Percentiles rank a stretch among this genome's conserved stretches.
Conservation (phyloP, 192 early-diverging fungal species). For the Coemansia sp. region DNA sequence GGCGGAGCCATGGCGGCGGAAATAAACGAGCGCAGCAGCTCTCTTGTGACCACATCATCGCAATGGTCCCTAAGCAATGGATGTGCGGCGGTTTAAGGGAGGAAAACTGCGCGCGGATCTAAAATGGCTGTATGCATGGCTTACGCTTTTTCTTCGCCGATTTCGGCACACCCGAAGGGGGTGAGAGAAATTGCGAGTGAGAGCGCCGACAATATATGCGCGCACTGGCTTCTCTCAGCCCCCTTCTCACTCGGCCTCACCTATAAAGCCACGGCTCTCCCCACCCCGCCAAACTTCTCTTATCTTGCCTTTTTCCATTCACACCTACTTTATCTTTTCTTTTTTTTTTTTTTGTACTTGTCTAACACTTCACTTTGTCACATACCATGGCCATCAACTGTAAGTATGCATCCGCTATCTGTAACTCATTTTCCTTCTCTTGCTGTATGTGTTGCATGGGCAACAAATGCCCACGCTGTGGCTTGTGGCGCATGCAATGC, state of each 20-base stretch:
- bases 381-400: constrained; percentile 7
- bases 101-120: constrained; percentile 9
- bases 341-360: neutral
- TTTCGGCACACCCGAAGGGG: neutral
- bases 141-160: neutral
- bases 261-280: constrained; percentile 9
- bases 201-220: neutral
- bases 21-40: constrained; percentile 6
- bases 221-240: neutral
- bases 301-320: neutral
- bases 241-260: neutral
- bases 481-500: neutral
- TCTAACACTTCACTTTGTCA: constrained; percentile 5
- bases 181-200: neutral
- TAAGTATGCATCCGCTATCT: neutral
- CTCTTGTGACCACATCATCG: neutral
- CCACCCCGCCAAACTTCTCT: neutral
- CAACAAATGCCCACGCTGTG: neutral
- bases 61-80: neutral
- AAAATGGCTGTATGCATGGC: neutral
- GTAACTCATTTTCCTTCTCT: neutral
- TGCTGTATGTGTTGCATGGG: neutral
- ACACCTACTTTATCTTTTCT: neutral
- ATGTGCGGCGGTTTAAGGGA: constrained; percentile 1
- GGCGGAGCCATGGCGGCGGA: neutral